Conservation (phyloP, 202 grass and related monocot species). For the Zizania palustris region DNA sequence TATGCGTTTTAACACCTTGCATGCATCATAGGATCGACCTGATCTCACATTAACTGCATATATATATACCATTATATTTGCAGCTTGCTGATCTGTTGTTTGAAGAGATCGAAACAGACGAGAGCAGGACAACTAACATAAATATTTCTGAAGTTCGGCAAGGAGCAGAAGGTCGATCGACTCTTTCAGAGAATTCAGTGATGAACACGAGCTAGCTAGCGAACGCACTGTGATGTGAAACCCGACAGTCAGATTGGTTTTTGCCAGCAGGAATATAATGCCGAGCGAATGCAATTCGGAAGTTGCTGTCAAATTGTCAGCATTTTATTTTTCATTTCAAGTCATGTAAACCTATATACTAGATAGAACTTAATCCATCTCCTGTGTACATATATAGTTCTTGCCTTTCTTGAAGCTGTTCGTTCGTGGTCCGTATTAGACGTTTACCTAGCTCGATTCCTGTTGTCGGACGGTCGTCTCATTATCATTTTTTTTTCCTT, state of each 20-base stretch:
- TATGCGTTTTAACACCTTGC: not conserved
- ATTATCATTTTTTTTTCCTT: too few species aligned
- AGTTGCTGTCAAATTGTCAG: not conserved
- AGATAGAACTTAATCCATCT: not conserved
- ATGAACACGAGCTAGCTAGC: not conserved
- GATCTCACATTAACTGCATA: not conserved
- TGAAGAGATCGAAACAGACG: not conserved
- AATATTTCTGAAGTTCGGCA: not conserved
- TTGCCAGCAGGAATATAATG: not conserved
- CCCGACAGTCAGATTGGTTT: not conserved
- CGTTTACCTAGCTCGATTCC: too few species aligned
- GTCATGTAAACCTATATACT: too few species aligned
- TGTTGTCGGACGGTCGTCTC: too few species aligned
- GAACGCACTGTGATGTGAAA: not conserved
- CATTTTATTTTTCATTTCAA: not conserved
- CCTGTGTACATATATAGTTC: too few species aligned
- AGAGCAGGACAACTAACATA: not conserved
- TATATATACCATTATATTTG: not conserved
- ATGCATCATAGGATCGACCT: not conserved
- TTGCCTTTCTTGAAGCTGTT: too few species aligned
- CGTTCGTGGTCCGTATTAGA: too few species aligned
- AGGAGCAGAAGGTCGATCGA: not conserved
- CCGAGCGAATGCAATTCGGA: not conserved
- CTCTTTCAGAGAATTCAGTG: not conserved
- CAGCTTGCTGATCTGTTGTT: not conserved